These are phyloP conservation scores for Thraustochytrium sp. DNA, from an alignment of 352 stramenopile genomes.

Conservation along the genomic window DNA sequence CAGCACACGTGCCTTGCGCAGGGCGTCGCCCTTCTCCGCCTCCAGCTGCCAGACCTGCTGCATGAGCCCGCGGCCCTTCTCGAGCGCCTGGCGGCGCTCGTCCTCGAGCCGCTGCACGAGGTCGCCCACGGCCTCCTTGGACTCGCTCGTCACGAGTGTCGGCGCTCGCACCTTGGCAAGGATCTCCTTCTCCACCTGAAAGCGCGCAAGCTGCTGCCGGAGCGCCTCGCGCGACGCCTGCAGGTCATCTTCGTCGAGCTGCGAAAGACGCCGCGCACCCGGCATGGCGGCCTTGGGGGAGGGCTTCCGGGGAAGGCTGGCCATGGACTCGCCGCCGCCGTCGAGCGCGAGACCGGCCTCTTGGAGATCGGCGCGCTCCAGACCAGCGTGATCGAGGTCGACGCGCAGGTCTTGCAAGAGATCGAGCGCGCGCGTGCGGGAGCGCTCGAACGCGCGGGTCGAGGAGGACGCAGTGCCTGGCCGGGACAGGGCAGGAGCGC, in stretches of 20 bases:
- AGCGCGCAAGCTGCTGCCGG: background rate
- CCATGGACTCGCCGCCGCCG: too few species aligned
- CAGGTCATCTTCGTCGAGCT: background rate
- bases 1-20: background rate
- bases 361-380: background rate
- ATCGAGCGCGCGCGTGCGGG: background rate
- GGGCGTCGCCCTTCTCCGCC: background rate
- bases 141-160: background rate
- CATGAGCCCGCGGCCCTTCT: constrained; percentile 31
- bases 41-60: constrained; percentile 20
- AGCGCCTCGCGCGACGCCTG: constrained; percentile 4
- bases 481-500: background rate
- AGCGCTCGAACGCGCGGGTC: background rate
- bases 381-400: background rate
- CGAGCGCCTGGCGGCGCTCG: background rate
- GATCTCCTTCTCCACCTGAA: constrained; percentile 29
- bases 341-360: too few species aligned
- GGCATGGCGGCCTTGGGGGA: background rate
- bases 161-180: background rate
- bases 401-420: background rate
- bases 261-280: background rate
- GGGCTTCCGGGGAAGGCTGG: too few species aligned
- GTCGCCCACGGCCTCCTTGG: background rate
- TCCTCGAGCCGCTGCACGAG: constrained; percentile 23
- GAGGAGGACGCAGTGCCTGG: background rate